Evolutionary conservation across 208 protist genomes (phyloP).

Genomic region (Baffinella frigidus): DNA sequence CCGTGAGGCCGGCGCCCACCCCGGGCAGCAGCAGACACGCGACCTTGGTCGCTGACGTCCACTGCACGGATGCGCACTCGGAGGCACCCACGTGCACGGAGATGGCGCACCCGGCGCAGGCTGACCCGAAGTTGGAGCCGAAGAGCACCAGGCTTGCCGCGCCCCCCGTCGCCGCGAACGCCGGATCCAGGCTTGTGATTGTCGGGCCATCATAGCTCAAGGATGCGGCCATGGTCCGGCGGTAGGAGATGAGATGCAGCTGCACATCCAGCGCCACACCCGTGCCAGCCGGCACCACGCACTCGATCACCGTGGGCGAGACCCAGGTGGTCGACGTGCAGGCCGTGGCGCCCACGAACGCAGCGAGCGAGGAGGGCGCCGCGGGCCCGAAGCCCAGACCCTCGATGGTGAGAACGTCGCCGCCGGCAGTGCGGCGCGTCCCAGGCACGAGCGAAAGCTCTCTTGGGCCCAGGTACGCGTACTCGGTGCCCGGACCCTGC

Average conservation of each 20-base stretch:
- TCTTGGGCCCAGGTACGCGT: no score
- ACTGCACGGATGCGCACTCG: not conserved
- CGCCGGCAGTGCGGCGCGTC: no score
- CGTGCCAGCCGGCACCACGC: not conserved
- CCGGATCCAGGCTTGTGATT: no score
- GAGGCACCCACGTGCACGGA: not conserved
- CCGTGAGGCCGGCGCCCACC: not conserved
- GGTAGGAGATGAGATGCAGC: no score
- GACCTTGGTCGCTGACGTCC: not conserved
- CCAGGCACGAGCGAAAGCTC: no score
- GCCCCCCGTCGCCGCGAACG: not conserved
- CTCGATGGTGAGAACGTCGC: no score
- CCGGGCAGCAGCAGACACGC: not conserved
- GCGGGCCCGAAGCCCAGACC: not conserved
- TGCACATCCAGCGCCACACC: not conserved
- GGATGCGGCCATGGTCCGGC: no score
- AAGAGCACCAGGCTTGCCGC: not conserved
- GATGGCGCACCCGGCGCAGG: not conserved
- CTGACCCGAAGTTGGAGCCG: not conserved
- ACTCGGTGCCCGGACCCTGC: no score
- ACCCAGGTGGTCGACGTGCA: conserved; percentile 7
- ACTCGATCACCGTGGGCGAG: not conserved
- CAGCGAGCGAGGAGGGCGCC: not conserved
- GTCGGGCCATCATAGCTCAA: no score
- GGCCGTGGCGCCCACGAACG: not conserved